Percentiles rank a stretch among this genome's conserved stretches.
phyloP scores from a whole-genome alignment of 2,329 filamentous ascomycete species.

The Colletotrichum musicola region DNA sequence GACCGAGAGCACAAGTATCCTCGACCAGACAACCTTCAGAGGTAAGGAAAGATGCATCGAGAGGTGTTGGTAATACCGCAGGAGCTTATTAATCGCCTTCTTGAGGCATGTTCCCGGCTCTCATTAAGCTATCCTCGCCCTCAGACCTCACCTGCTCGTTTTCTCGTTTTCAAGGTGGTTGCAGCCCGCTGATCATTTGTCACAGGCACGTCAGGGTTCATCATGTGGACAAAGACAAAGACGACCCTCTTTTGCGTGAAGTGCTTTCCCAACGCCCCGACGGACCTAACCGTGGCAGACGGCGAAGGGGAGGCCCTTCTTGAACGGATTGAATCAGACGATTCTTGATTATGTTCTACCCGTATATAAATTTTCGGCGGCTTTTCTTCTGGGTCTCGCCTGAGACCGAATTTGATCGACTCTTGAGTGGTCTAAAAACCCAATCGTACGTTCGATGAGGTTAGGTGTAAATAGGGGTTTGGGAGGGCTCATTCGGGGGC shows the following conservation, averaged over 20 bases:
- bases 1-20: slow-evolving; percentile 96
- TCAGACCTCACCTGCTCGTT: too few relatives aligned
- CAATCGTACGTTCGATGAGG: background rate
- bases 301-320: slow-evolving; percentile 70
- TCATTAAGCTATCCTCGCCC: background rate
- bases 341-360: slow-evolving; percentile 6
- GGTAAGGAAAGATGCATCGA: slow-evolving; percentile 65
- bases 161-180: background rate
- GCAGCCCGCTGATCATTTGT: slow-evolving; percentile 11
- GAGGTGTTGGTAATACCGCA: background rate
- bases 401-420: background rate
- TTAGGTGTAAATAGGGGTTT: slow-evolving; percentile 32
- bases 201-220: slow-evolving; percentile 90
- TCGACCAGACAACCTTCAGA: slow-evolving; percentile 93
- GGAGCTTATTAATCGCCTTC: too few relatives aligned
- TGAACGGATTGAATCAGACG: background rate
- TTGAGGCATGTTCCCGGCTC: background rate
- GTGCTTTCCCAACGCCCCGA: slow-evolving; percentile 89
- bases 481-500: background rate
- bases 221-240: slow-evolving; percentile 89
- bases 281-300: slow-evolving; percentile 83
- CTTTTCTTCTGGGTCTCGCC: background rate
- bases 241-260: slow-evolving; percentile 83
- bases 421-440: background rate
- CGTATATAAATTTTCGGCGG: slow-evolving; percentile 22